A percentile compares a stretch with the other conserved stretches of the same genome.
These are phyloP conservation scores for Pseudotulostoma volvatum DNA, from an alignment of 495 filamentous ascomycete genomes.

Conservation along the genomic window DNA sequence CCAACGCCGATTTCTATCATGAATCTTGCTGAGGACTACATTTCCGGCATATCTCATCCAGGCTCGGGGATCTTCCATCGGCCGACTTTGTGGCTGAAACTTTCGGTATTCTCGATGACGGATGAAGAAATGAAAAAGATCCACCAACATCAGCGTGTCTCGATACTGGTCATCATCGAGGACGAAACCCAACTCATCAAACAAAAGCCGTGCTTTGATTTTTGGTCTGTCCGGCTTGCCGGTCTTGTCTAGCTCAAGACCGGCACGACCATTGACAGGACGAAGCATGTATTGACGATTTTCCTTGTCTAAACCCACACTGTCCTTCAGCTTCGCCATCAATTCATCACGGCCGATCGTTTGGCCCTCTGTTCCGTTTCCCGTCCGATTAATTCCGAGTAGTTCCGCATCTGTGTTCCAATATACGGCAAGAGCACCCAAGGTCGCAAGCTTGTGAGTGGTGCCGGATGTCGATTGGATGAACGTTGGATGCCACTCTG, in stretches of 20 bases:
- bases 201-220: constrained; percentile 77
- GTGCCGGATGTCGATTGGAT: constrained; percentile 68
- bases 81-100: constrained; percentile 66
- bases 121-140: constrained; percentile 96
- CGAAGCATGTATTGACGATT: constrained; percentile 84
- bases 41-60: constrained; percentile 85
- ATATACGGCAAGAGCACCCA: constrained; percentile 80
- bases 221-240: constrained; percentile 64
- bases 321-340: constrained; percentile 52
- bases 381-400: constrained; percentile 51
- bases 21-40: constrained; percentile 80
- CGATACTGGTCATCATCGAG: constrained; percentile 94
- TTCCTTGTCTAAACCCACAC: constrained; percentile 56
- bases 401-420: constrained; percentile 91
- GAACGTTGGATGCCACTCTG: constrained; percentile 84
- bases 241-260: constrained; percentile 84
- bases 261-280: constrained; percentile 82
- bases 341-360: constrained; percentile 54
- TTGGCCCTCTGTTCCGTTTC: constrained; percentile 45
- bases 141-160: constrained; percentile 91
- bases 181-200: constrained; percentile 91
- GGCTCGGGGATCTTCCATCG: constrained; percentile 79
- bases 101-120: constrained; percentile 96
- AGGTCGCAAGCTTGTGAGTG: constrained; percentile 80
- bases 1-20: constrained; percentile 78